Evolutionary conservation across 345 rosid species (phyloP).

Genomic region (Euclidium syriacum): DNA sequence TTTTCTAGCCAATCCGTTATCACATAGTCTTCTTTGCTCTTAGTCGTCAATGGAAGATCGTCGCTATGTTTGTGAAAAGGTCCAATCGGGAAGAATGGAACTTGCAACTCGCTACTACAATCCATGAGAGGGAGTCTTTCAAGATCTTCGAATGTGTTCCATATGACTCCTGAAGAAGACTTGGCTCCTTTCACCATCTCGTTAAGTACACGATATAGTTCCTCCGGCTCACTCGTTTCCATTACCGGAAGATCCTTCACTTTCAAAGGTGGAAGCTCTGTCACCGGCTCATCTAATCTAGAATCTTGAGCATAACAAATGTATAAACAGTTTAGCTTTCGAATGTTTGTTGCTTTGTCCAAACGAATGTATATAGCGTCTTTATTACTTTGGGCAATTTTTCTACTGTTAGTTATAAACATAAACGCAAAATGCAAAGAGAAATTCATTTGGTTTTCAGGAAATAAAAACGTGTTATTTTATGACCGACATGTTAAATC

Average conservation of each 20-base stretch:
- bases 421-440: too few relatives aligned
- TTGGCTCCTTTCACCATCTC: slow-evolving; percentile 16
- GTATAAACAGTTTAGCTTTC: background rate
- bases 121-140: slow-evolving; percentile 30
- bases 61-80: slow-evolving; percentile 40
- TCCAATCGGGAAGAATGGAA: slow-evolving; percentile 37
- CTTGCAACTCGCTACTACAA: slow-evolving; percentile 10
- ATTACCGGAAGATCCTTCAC: slow-evolving; percentile 41
- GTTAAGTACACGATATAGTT: background rate
- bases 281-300: slow-evolving; percentile 31
- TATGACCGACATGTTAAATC: too few relatives aligned
- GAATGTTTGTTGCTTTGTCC: background rate
- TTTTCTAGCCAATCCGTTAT: slow-evolving; percentile 52
- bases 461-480: too few relatives aligned
- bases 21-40: slow-evolving; percentile 22
- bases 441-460: too few relatives aligned
- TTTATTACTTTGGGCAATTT: too few relatives aligned
- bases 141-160: slow-evolving; percentile 44
- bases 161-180: slow-evolving; percentile 39
- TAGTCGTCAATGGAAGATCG: slow-evolving; percentile 15
- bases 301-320: slow-evolving; percentile 25
- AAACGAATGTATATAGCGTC: background rate
- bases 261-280: slow-evolving; percentile 38
- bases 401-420: too few relatives aligned
- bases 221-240: slow-evolving; percentile 18